Conservation (phyloP, 1,284 basidiomycete species). For the Pseudozyma sp. region DNA sequence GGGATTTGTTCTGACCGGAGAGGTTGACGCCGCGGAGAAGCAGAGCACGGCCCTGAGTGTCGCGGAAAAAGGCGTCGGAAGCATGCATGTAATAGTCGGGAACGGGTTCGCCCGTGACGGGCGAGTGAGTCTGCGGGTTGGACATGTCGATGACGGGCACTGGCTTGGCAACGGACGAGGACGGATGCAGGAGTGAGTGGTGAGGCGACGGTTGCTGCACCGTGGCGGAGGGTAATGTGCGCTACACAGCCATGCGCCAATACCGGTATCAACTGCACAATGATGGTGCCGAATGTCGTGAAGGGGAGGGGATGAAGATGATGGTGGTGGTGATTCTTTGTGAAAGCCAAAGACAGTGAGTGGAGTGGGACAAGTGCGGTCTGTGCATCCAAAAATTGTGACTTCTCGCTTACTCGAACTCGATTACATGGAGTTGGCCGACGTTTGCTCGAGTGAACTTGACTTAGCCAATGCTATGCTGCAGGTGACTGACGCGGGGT, state of each 20-base stretch:
- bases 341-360: too few species aligned
- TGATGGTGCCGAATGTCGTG: not conserved
- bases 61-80: constrained; percentile 77
- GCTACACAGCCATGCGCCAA: not conserved
- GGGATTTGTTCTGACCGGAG: constrained; percentile 86
- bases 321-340: not conserved
- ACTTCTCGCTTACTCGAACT: too few species aligned
- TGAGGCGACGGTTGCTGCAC: not conserved
- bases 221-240: constrained; percentile 2
- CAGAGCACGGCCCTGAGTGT: constrained; percentile 82
- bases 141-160: constrained; percentile 19
- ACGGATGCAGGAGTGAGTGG: not conserved
- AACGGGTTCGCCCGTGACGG: constrained; percentile 41
- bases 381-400: too few species aligned
- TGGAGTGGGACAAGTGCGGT: too few species aligned
- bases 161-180: not conserved
- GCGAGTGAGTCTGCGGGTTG: constrained; percentile 14
- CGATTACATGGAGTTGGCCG: too few species aligned
- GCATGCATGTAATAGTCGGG: constrained; percentile 57
- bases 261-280: too few species aligned
- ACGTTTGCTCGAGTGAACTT: too few species aligned
- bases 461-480: too few species aligned
- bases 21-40: constrained; percentile 93
- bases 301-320: not conserved
- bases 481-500: too few species aligned